phyloP scores from a whole-genome alignment of 1,284 basidiomycete genomes.

The Cryptococcus amylolentus region DNA sequence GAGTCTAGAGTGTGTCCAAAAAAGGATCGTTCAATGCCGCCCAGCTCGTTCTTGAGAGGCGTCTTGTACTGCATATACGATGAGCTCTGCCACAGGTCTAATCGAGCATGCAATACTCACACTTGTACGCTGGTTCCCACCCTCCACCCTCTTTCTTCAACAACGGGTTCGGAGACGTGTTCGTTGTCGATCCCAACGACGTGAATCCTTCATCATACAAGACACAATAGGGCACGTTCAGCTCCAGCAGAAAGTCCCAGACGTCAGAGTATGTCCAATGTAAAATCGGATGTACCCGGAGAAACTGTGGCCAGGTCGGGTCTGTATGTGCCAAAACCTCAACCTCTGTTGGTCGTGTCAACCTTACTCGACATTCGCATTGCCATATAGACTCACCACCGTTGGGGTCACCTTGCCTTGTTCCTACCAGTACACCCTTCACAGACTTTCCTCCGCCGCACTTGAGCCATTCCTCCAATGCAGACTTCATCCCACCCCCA shows the following conservation, averaged over 20 bases:
- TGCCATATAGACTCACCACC: slow-evolving; percentile 59
- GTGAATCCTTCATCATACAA: slow-evolving; percentile 94
- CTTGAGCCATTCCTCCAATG: slow-evolving; percentile 70
- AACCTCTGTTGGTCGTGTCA: slow-evolving; percentile 52
- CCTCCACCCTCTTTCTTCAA: slow-evolving; percentile 51
- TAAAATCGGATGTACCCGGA: slow-evolving; percentile 92
- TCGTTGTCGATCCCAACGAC: slow-evolving; percentile 89
- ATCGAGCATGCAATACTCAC: slow-evolving; percentile 19
- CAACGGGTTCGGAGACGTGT: slow-evolving; percentile 88
- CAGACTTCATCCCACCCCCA: slow-evolving; percentile 76
- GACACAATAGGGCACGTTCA: slow-evolving; percentile 77
- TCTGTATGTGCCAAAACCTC: slow-evolving; percentile 75
- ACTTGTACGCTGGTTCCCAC: slow-evolving; percentile 41
- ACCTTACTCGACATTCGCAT: background rate
- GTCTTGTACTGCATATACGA: slow-evolving; percentile 54
- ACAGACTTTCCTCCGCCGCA: slow-evolving; percentile 50
- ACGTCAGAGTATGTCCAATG: slow-evolving; percentile 89
- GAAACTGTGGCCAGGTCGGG: slow-evolving; percentile 79
- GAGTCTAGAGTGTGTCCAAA: background rate
- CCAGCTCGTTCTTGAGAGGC: slow-evolving; percentile 67
- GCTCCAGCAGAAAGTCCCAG: slow-evolving; percentile 77
- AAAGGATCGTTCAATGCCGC: slow-evolving; percentile 20
- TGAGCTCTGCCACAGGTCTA: background rate
- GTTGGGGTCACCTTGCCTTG: slow-evolving; percentile 82
- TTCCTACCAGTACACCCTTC: slow-evolving; percentile 82